Evolutionary conservation across 2,329 filamentous ascomycete species (phyloP).

Genomic region (Calonectria naviculata): DNA sequence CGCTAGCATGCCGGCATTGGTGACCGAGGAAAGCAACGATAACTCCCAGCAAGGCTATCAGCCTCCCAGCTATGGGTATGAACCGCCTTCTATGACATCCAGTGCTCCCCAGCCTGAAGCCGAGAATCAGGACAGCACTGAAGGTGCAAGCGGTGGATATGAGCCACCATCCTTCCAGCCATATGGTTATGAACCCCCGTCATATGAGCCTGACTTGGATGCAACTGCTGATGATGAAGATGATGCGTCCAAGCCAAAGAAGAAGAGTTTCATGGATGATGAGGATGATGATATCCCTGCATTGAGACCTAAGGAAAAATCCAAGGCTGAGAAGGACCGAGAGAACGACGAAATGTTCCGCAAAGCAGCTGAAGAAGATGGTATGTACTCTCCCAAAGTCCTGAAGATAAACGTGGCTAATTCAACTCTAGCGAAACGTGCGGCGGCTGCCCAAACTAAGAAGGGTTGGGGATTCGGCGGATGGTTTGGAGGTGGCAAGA

Average conservation of each 20-base stretch:
- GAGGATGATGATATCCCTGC: constrained; percentile 78
- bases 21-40: constrained; percentile 26
- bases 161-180: constrained; percentile 73
- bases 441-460: constrained; percentile 61
- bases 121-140: constrained; percentile 17
- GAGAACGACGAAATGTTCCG: constrained; percentile 89
- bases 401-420: constrained; percentile 21
- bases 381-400: constrained; percentile 53
- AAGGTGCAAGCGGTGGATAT: constrained; percentile 58
- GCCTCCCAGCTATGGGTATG: constrained; percentile 62
- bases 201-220: constrained; percentile 64
- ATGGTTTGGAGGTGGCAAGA: constrained; percentile 84
- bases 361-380: constrained; percentile 82
- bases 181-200: constrained; percentile 67
- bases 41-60: constrained; percentile 52
- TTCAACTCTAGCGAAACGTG: constrained; percentile 66
- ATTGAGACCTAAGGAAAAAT: constrained; percentile 64
- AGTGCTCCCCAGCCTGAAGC: constrained; percentile 26
- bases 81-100: constrained; percentile 54
- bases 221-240: constrained; percentile 54
- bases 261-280: constrained; percentile 85
- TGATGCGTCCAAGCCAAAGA: constrained; percentile 70
- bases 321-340: constrained; percentile 75
- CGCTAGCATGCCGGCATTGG: constrained; percentile 30
- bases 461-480: constrained; percentile 85